Conservation (phyloP, 805 yeast species). For the Candida boidinii region DNA sequence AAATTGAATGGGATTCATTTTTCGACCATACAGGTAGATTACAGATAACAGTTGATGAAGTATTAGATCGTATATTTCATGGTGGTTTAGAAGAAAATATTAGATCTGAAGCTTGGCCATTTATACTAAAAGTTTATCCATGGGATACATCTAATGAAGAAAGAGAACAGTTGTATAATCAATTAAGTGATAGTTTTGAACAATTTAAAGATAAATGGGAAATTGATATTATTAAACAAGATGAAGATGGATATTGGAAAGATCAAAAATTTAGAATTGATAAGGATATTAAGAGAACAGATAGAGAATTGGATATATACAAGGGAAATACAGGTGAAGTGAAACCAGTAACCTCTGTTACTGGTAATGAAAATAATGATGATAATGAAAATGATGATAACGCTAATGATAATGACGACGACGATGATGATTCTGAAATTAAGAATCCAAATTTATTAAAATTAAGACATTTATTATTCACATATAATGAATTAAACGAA, state of each 20-base stretch:
- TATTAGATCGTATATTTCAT: conserved; percentile 79
- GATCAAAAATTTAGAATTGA: conserved; percentile 88
- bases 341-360: too few species aligned
- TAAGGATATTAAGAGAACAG: conserved; percentile 90
- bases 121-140: conserved; percentile 72
- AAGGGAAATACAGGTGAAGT: conserved; percentile 30
- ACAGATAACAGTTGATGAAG: conserved; percentile 64
- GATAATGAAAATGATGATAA: conserved; percentile 22
- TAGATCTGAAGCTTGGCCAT: conserved; percentile 78
- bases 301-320: conserved; percentile 65
- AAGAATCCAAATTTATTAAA: conserved; percentile 65
- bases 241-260: conserved; percentile 63
- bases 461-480: conserved; percentile 70
- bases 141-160: conserved; percentile 79
- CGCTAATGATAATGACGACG: conserved; percentile 30
- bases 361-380: conserved; percentile 19
- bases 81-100: conserved; percentile 64
- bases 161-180: conserved; percentile 46
- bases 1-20: conserved; percentile 74
- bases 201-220: conserved; percentile 68
- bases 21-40: conserved; percentile 77
- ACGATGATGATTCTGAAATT: conserved; percentile 56
- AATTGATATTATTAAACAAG: conserved; percentile 42
- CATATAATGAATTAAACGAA: conserved; percentile 77
- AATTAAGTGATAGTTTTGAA: conserved; percentile 39